phyloP scores from a whole-genome alignment of 176 grass and related monocot species.

The Triticum turgidum region DNA sequence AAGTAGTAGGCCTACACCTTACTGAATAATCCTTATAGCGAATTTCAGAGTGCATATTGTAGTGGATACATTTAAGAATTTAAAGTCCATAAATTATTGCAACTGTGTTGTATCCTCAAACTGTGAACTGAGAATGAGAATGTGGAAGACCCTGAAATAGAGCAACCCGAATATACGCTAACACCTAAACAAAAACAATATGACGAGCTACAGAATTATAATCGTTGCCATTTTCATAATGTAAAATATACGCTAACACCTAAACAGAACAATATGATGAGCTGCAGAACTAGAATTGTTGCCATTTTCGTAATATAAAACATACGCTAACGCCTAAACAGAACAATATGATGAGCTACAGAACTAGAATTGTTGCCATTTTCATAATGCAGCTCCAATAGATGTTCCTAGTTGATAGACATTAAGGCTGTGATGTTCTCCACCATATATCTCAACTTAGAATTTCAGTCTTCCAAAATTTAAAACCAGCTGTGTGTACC shows the following conservation, averaged over 20 bases:
- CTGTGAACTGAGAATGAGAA: constrained; percentile 10
- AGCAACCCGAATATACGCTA: neutral
- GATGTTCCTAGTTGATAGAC: neutral
- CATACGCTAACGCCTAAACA: neutral
- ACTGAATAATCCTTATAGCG: neutral
- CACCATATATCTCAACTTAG: neutral
- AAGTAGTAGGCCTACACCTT: neutral
- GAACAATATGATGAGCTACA: neutral
- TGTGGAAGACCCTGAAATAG: neutral
- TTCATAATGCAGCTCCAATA: neutral
- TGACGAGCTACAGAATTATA: neutral
- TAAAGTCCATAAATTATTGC: neutral
- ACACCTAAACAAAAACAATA: too few species aligned
- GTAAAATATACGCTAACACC: neutral
- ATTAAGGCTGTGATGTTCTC: neutral
- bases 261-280: neutral
- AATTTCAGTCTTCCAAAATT: neutral
- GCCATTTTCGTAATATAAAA: neutral
- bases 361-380: neutral
- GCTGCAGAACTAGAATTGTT: neutral
- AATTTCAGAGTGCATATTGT: neutral
- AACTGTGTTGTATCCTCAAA: neutral
- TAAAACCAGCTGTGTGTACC: constrained; percentile 34
- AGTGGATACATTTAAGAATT: neutral
- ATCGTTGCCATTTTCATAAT: constrained; percentile 5